phyloP scores from a whole-genome alignment of 78 protist species.

The Dictyostelium capitatum region DNA sequence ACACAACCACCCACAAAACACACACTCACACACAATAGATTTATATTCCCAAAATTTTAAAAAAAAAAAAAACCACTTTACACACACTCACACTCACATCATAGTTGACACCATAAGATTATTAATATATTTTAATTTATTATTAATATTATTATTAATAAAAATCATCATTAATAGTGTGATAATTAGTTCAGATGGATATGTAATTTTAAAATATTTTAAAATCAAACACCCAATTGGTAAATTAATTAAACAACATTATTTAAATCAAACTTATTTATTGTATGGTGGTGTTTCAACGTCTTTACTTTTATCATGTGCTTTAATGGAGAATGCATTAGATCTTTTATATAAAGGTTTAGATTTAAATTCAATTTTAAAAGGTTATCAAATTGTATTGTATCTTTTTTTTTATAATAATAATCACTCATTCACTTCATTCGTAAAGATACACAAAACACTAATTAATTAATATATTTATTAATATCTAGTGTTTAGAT shows the following conservation, averaged over 20 bases:
- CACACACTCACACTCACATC: not conserved
- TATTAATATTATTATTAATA: not conserved
- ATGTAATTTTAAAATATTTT: constrained; percentile 19
- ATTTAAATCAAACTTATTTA: not conserved
- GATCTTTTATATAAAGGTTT: constrained; percentile 15
- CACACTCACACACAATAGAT: no score
- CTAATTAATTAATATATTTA: not conserved
- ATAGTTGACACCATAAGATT: no score
- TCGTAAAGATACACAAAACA: not conserved
- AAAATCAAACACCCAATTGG: constrained; percentile 42
- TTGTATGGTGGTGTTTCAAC: constrained; percentile 29
- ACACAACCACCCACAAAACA: no score
- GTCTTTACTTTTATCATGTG: not conserved
- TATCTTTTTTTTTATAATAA: not conserved
- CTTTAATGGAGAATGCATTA: not conserved
- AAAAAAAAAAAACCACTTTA: not conserved
- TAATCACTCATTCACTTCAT: no score
- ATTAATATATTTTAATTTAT: not conserved
- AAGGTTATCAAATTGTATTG: constrained; percentile 1
- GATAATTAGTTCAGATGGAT: constrained; percentile 44
- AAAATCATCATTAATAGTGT: not conserved
- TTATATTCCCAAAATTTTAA: not conserved
- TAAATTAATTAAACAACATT: constrained; percentile 18
- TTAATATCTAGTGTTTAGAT: not conserved
- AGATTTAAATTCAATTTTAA: constrained; percentile 32